Percentiles rank a stretch among this genome's conserved stretches.
phyloP scores from a whole-genome alignment of 164 flowering plant genomes.

The Annona squamosa region DNA sequence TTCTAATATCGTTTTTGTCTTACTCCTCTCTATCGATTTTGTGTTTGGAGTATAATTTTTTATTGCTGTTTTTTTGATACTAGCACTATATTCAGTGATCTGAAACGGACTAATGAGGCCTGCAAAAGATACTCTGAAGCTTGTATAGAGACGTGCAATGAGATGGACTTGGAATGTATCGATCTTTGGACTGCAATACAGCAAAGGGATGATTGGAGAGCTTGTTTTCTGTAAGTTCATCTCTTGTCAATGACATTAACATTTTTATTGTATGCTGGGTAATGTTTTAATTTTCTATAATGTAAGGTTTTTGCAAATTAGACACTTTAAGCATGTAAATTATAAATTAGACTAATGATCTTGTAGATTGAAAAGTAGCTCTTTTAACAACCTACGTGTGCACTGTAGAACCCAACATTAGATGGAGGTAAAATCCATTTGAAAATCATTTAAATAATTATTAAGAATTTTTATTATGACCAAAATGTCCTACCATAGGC shows the following conservation, averaged over 20 bases:
- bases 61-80: slow-evolving; percentile 1
- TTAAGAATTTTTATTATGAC: no score
- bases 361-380: no score
- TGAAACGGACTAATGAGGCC: slow-evolving; percentile 68
- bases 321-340: no score
- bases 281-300: neutral
- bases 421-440: no score
- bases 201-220: slow-evolving; percentile 55
- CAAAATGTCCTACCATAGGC: no score
- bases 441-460: no score
- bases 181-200: slow-evolving; percentile 79
- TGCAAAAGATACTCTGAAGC: slow-evolving; percentile 78
- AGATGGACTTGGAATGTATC: slow-evolving; percentile 60
- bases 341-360: no score
- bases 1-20: neutral
- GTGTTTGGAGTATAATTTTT: neutral
- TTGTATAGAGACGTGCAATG: slow-evolving; percentile 60
- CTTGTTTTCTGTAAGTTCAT: slow-evolving; percentile 74
- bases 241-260: neutral
- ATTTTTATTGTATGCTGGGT: neutral
- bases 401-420: no score
- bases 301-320: neutral
- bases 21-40: neutral
- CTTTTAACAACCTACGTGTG: no score
- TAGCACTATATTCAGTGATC: slow-evolving; percentile 44